These are phyloP conservation scores for Pseudocercospora fuligena DNA, from an alignment of 2,329 filamentous ascomycete genomes.

Conservation along the genomic window DNA sequence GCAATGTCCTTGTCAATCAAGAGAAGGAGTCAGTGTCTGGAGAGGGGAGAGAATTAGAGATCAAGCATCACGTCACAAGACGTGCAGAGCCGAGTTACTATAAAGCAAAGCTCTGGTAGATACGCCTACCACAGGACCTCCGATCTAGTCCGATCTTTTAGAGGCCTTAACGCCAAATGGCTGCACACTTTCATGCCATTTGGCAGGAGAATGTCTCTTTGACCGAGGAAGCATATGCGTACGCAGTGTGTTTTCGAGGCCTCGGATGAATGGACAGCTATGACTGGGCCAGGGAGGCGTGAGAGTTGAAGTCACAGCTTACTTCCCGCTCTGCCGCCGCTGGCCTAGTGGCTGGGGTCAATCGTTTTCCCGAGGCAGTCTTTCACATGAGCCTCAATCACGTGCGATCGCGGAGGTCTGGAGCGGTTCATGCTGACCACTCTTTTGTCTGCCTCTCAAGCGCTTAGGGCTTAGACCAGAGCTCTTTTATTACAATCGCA, in stretches of 20 bases:
- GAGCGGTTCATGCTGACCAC: no score
- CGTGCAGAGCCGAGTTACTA: conserved; percentile 14
- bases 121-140: conserved; percentile 16
- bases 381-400: conserved; percentile 18
- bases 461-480: no score
- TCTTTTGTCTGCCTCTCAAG: no score
- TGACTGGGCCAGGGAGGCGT: conserved; percentile 22
- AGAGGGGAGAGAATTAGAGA: conserved; percentile 26
- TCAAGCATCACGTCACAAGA: conserved; percentile 28
- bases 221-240: conserved; percentile 27
- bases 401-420: background rate
- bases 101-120: conserved; percentile 13
- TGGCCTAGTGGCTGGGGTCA: conserved; percentile 11
- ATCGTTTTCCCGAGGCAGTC: conserved; percentile 24
- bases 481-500: no score
- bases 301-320: conserved; percentile 25
- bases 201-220: conserved; percentile 9
- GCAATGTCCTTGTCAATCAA: conserved; percentile 13
- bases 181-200: conserved; percentile 16
- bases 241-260: conserved; percentile 17
- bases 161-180: conserved; percentile 16
- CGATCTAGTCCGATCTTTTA: conserved; percentile 27
- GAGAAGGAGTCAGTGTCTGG: conserved; percentile 18
- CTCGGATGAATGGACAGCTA: conserved; percentile 33
- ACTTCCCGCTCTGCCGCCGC: conserved; percentile 22